Evolutionary conservation across 768 basidiomycete species (phyloP).

Genomic region (Tricholoma matsutake): DNA sequence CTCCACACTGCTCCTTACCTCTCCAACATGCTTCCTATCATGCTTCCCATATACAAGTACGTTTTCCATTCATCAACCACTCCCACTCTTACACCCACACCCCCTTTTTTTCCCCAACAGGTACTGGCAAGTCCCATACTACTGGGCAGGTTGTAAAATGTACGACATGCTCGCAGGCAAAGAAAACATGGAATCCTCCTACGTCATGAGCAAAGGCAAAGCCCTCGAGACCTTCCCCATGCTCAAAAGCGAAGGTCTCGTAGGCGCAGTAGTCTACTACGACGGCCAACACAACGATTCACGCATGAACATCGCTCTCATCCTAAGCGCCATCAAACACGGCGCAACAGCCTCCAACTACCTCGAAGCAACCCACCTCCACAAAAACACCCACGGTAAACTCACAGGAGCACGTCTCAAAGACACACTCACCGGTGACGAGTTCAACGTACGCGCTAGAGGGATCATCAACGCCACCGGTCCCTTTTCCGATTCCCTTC

Average conservation of each 20-base stretch:
- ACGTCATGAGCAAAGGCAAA: constrained; percentile 92
- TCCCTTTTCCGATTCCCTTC: constrained; percentile 84
- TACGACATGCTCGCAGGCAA: constrained; percentile 94
- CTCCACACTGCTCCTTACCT: constrained; percentile 95
- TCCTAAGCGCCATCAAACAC: constrained; percentile 91
- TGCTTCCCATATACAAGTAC: constrained; percentile 94
- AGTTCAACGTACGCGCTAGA: constrained; percentile 82
- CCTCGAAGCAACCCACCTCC: constrained; percentile 75
- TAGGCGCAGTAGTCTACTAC: constrained; percentile 95
- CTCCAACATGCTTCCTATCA: constrained; percentile 90
- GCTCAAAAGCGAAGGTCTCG: constrained; percentile 88
- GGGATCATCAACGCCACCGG: constrained; percentile 97
- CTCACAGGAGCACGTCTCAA: constrained; percentile 72
- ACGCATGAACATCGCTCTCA: constrained; percentile 94
- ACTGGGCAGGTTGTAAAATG: constrained; percentile 92
- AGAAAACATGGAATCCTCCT: constrained; percentile 95
- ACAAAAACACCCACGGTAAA: constrained; percentile 61
- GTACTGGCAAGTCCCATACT: constrained; percentile 98
- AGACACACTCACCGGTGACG: constrained; percentile 80
- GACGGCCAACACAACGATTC: constrained; percentile 99
- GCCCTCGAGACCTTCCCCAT: constrained; percentile 95
- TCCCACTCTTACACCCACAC: neutral
- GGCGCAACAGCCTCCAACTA: constrained; percentile 90
- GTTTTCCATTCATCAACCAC: constrained; percentile 16
- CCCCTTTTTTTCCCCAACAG: constrained; percentile 31